Evolutionary conservation across 495 filamentous ascomycete species (phyloP).

Genomic region (Tuber brumale): DNA sequence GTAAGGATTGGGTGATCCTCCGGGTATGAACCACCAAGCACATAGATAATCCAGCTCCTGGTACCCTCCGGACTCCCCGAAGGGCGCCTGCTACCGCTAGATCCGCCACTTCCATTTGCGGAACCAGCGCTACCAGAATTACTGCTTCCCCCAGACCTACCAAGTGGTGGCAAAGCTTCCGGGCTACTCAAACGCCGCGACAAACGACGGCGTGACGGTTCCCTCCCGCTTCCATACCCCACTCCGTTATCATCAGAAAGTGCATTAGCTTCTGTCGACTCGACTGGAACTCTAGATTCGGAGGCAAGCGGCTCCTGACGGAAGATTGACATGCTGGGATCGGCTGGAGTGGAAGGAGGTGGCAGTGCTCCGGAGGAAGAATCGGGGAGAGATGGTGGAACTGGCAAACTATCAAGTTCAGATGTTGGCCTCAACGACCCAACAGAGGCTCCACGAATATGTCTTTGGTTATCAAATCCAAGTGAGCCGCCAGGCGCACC

Average conservation of each 20-base stretch:
- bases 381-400: slow-evolving; percentile 49
- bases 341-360: slow-evolving; percentile 64
- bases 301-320: slow-evolving; percentile 34
- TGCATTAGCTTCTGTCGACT: slow-evolving; percentile 11
- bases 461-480: slow-evolving; percentile 50
- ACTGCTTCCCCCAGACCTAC: slow-evolving; percentile 15
- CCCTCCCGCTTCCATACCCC: slow-evolving; percentile 13
- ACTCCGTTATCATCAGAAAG: slow-evolving; percentile 24
- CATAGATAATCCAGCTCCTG: slow-evolving; percentile 73
- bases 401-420: slow-evolving; percentile 44
- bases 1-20: slow-evolving; percentile 72
- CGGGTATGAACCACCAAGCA: slow-evolving; percentile 67
- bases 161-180: slow-evolving; percentile 19
- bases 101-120: slow-evolving; percentile 13
- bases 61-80: slow-evolving; percentile 36
- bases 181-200: slow-evolving; percentile 36
- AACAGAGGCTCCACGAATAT: slow-evolving; percentile 45
- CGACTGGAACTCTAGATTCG: background rate
- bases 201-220: slow-evolving; percentile 23
- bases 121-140: slow-evolving; percentile 21
- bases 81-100: slow-evolving; percentile 24
- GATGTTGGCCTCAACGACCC: slow-evolving; percentile 44
- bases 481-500: slow-evolving; percentile 37
- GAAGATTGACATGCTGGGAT: slow-evolving; percentile 53
- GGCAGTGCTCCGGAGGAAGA: slow-evolving; percentile 58